Percentiles rank a stretch among this genome's conserved stretches.
phyloP scores from a whole-genome alignment of 305 asterid species.

The Solanum chacoense region DNA sequence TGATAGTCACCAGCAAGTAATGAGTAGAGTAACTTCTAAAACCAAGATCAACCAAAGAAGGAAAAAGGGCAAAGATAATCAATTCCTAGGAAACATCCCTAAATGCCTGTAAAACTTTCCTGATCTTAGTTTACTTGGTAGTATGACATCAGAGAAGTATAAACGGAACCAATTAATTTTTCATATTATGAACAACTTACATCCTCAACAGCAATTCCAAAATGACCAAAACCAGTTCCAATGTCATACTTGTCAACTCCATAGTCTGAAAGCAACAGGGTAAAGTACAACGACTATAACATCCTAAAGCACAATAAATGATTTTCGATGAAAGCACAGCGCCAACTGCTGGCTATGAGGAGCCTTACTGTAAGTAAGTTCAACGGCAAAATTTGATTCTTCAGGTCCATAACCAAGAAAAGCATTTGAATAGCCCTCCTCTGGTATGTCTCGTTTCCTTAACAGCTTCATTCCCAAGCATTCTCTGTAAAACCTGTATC shows the following conservation, averaged over 20 bases:
- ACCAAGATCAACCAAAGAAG: neutral
- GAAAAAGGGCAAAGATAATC: neutral
- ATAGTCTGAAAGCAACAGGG: slow-evolving; percentile 31
- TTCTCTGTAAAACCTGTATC: slow-evolving; percentile 34
- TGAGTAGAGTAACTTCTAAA: neutral
- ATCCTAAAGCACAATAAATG: neutral
- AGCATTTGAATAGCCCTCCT: slow-evolving; percentile 38
- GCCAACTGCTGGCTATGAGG: neutral
- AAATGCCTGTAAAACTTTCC: neutral
- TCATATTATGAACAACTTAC: slow-evolving; percentile 19
- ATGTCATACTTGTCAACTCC: slow-evolving; percentile 36
- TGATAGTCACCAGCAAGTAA: neutral
- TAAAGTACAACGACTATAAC: neutral
- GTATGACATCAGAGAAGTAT: neutral
- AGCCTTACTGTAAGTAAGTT: slow-evolving; percentile 38
- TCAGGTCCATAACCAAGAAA: slow-evolving; percentile 46
- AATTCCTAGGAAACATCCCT: neutral
- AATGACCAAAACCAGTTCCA: slow-evolving; percentile 48
- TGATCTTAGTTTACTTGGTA: neutral
- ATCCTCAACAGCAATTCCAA: slow-evolving; percentile 34
- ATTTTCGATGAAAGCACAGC: neutral
- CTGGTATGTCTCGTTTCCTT: slow-evolving; percentile 38
- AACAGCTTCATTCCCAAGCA: slow-evolving; percentile 46
- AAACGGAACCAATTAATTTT: neutral
- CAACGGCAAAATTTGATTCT: slow-evolving; percentile 32